phyloP scores from a whole-genome alignment of 1,139 yeast species.

The Protomyces pachydermus region DNA sequence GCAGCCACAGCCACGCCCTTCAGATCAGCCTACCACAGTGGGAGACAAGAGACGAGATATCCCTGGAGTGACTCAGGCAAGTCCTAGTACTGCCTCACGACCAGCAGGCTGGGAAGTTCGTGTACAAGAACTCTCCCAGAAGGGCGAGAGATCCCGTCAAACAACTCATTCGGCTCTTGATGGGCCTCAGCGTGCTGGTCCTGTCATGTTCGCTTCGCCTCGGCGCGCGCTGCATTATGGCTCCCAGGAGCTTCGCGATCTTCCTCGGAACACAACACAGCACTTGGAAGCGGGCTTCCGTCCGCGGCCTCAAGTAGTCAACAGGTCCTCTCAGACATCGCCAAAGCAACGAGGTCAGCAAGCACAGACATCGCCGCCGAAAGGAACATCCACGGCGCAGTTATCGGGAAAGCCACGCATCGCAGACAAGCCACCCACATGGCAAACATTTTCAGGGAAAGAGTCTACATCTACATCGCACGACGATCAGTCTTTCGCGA shows the following conservation, averaged over 20 bases:
- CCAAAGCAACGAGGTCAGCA: slow-evolving; percentile 15
- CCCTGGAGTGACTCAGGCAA: no score
- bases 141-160: no score
- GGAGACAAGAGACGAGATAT: no score
- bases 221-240: neutral
- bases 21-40: neutral
- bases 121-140: no score
- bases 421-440: neutral
- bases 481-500: no score
- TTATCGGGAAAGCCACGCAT: neutral
- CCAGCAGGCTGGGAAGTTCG: no score
- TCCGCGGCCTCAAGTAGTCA: slow-evolving; percentile 7
- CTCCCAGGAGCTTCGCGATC: neutral
- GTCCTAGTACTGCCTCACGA: no score
- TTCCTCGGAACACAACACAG: neutral
- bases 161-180: no score
- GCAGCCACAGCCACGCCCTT: neutral
- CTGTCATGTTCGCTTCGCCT: no score
- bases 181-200: no score
- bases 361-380: slow-evolving; percentile 17
- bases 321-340: slow-evolving; percentile 14
- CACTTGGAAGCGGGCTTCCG: neutral
- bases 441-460: no score
- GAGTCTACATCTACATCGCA: no score
- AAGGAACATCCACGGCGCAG: neutral